Evolutionary conservation across 345 rosid species (phyloP), one percentile per base, ranked within the genome.

Genomic region (Brassica nigra): DNA sequence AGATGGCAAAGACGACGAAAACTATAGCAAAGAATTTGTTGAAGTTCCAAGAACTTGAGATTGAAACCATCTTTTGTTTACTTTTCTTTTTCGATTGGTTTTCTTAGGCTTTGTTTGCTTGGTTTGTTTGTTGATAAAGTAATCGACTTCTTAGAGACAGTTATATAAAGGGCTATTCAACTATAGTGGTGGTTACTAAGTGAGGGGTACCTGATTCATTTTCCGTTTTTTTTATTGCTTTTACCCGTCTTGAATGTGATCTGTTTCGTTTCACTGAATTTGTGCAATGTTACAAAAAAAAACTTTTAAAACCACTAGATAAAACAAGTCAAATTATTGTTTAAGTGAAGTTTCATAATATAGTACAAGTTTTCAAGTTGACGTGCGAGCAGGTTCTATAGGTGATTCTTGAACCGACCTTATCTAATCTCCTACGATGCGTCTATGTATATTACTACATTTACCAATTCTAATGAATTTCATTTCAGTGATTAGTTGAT

Each of bases 31-130:
- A 67, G 31, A 85, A 44, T 74, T 78, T 75, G 66, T 74, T 57
- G 63, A 86, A 85, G 55, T 85, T 84, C 87, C 87, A 87, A 73
- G 86, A 76, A 78, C 75, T 68, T 68, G 66, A 68, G 58, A 68
- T 27, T 14, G 9, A 3, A 68, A 49, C 75, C 82, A 74, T 74
- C 30, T 73, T 73, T 31, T n/a, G 34, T 27, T 73, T 73, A 0
- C 4, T 18, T 54, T 6, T 27, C 28, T 0, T 1, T 6, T 30
- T 33, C 28, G 8, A 33, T 55, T 44, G 12, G 6, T 10, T 34
- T 6, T 34, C 8, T 34, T 34, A 34, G 39, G 39, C 8, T 44
- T 31, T 34, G 55, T 55, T 62, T n/a, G n/a, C 54, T 49, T 77
- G 7, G 33, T 11, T 63, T 66, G 37, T 59, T 67, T 59, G 47